Evolutionary conservation across 106 monocot species (phyloP).

Genomic region (Dactylorhiza incarnata): DNA sequence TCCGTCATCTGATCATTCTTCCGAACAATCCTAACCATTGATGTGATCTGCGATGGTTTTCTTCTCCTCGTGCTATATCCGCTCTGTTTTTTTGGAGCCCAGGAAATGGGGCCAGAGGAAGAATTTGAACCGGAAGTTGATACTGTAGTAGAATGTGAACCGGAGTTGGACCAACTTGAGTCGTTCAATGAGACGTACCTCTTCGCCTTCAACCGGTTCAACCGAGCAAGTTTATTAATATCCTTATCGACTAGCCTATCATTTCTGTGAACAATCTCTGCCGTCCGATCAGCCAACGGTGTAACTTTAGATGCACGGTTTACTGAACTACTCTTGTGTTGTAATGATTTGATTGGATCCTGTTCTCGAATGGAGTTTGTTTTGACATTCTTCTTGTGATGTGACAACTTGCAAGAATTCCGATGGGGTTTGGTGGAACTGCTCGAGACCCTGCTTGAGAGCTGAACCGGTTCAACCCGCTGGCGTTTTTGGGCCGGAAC

Average conservation of each 20-base stretch:
- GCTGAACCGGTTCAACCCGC: not conserved
- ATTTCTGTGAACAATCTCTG: not conserved
- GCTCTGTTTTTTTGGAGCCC: not conserved
- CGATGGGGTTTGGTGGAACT: not conserved
- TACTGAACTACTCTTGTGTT: not conserved
- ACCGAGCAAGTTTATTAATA: not conserved
- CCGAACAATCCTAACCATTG: not conserved
- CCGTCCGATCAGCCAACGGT: not conserved
- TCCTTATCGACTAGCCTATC: not conserved
- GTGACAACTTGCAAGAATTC: constrained; percentile 4
- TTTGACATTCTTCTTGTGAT: not conserved
- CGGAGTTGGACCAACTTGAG: not conserved
- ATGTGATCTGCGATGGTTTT: not conserved
- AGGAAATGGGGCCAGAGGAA: not conserved
- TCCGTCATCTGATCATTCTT: not conserved
- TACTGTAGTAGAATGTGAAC: no score
- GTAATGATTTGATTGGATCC: not conserved
- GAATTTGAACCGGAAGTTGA: not conserved
- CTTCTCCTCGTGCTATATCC: not conserved
- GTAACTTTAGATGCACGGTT: not conserved
- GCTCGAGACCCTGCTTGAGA: not conserved
- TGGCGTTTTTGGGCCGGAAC: constrained; percentile 15
- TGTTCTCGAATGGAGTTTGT: not conserved
- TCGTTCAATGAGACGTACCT: not conserved
- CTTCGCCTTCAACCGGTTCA: not conserved